phyloP scores from a whole-genome alignment of 2,329 filamentous ascomycete genomes.

The Parastagonospora avenae region DNA sequence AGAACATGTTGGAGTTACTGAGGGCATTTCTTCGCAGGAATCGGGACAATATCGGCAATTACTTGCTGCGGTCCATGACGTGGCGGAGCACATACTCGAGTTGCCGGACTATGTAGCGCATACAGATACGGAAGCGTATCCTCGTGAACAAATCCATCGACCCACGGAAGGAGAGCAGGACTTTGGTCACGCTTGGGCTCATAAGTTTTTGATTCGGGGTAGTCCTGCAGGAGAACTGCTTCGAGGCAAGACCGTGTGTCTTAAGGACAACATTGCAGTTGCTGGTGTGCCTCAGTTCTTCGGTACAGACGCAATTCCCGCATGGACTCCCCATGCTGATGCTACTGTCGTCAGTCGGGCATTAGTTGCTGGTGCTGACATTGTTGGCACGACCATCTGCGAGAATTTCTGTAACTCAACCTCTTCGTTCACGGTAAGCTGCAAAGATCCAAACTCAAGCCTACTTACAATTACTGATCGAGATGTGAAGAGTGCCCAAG shows the following conservation, averaged over 20 bases:
- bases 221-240: conserved; percentile 17
- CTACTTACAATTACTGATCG: no score
- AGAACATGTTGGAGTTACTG: conserved; percentile 25
- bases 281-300: conserved; percentile 60
- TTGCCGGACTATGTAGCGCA: conserved; percentile 56
- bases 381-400: conserved; percentile 59
- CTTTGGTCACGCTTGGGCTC: conserved; percentile 58
- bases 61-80: conserved; percentile 59
- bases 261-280: conserved; percentile 63
- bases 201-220: conserved; percentile 55
- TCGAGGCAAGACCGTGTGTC: conserved; percentile 53
- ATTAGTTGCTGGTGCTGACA: conserved; percentile 57
- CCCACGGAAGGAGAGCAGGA: conserved; percentile 38
- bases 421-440: conserved; percentile 49
- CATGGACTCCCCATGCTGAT: conserved; percentile 59
- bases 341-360: conserved; percentile 59
- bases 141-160: conserved; percentile 52
- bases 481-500: conserved; percentile 41
- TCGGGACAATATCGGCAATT: conserved; percentile 55
- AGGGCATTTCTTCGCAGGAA: conserved; percentile 44
- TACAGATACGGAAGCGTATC: conserved; percentile 51
- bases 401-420: conserved; percentile 61
- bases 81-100: conserved; percentile 51
- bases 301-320: conserved; percentile 55
- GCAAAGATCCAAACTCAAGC: no score